Percentiles rank a stretch among this genome's conserved stretches.
Conservation (phyloP, 768 basidiomycete species). For the Hypholoma fasciculare region DNA sequence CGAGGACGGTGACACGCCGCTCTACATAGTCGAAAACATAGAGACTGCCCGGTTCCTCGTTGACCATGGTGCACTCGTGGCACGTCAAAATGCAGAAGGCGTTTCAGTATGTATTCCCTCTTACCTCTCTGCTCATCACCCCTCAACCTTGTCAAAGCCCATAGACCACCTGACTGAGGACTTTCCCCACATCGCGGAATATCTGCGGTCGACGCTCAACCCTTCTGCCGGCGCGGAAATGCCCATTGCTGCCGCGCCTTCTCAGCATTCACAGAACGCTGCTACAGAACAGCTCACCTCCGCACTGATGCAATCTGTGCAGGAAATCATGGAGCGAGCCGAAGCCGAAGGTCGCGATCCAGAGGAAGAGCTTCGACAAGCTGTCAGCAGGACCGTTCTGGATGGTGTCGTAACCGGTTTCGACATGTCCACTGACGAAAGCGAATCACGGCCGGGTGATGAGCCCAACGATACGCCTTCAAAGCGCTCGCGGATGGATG, state of each 20-base stretch:
- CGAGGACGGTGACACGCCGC: slow-evolving; percentile 86
- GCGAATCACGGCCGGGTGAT: slow-evolving; percentile 13
- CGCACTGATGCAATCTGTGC: slow-evolving; percentile 62
- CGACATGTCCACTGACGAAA: slow-evolving; percentile 36
- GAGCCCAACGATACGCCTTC: slow-evolving; percentile 26
- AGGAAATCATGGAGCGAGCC: slow-evolving; percentile 60
- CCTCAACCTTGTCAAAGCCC: slow-evolving; percentile 44
- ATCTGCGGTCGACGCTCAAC: slow-evolving; percentile 46
- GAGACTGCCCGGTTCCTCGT: slow-evolving; percentile 79
- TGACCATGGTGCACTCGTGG: slow-evolving; percentile 69
- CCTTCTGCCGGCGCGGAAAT: slow-evolving; percentile 14
- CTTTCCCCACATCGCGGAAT: slow-evolving; percentile 65
- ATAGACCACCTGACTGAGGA: slow-evolving; percentile 71
- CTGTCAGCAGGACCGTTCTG: slow-evolving; percentile 66
- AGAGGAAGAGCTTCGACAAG: slow-evolving; percentile 62
- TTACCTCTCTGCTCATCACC: neutral
- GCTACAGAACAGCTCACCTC: slow-evolving; percentile 73
- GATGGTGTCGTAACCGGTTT: slow-evolving; percentile 66
- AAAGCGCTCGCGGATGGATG: slow-evolving; percentile 35
- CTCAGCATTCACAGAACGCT: slow-evolving; percentile 67
- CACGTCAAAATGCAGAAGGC: slow-evolving; percentile 68
- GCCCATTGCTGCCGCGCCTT: slow-evolving; percentile 31
- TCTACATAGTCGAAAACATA: slow-evolving; percentile 86
- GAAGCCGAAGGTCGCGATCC: slow-evolving; percentile 63
- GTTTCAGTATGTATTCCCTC: slow-evolving; percentile 59